These are phyloP conservation scores for Boeremia lycopersici DNA, from an alignment of 2,329 filamentous ascomycete species.

Conservation along the genomic window DNA sequence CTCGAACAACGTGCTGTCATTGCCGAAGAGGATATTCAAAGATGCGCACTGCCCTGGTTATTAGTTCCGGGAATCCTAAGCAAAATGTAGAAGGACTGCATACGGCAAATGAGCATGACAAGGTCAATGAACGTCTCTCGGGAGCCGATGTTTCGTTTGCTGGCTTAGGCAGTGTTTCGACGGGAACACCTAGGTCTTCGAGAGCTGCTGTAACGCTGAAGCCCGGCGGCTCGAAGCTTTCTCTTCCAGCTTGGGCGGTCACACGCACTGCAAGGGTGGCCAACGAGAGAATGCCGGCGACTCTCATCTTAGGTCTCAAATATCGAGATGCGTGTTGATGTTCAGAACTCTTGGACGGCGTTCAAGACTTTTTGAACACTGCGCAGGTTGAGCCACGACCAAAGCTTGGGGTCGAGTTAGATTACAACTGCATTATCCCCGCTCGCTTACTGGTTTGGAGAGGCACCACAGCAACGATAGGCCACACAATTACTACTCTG, in stretches of 20 bases:
- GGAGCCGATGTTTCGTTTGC: conserved; percentile 3
- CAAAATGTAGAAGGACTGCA: not conserved
- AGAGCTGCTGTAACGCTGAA: conserved; percentile 31
- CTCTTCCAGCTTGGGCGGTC: conserved; percentile 7
- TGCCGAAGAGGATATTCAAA: conserved; percentile 30
- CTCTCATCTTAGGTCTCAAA: not conserved
- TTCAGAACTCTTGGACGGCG: not conserved
- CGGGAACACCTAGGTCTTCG: conserved; percentile 24
- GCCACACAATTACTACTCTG: not conserved
- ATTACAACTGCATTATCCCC: not conserved
- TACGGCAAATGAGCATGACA: conserved; percentile 29
- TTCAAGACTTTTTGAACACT: not conserved
- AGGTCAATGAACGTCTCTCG: conserved; percentile 2
- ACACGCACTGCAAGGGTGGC: not conserved
- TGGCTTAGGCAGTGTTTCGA: conserved; percentile 24
- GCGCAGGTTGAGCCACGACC: not conserved
- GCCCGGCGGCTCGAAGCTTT: conserved; percentile 23
- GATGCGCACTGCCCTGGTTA: conserved; percentile 25
- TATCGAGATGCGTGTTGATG: not conserved
- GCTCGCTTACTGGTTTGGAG: not conserved
- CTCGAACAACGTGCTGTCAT: conserved; percentile 20
- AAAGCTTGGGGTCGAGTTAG: not conserved
- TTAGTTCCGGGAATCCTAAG: not conserved
- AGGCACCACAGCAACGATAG: not conserved
- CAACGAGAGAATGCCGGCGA: not conserved